A percentile compares a stretch with the other conserved stretches of the same genome.
Conservation (phyloP, 345 rosid genomes). For the Iberis pinnata region DNA sequence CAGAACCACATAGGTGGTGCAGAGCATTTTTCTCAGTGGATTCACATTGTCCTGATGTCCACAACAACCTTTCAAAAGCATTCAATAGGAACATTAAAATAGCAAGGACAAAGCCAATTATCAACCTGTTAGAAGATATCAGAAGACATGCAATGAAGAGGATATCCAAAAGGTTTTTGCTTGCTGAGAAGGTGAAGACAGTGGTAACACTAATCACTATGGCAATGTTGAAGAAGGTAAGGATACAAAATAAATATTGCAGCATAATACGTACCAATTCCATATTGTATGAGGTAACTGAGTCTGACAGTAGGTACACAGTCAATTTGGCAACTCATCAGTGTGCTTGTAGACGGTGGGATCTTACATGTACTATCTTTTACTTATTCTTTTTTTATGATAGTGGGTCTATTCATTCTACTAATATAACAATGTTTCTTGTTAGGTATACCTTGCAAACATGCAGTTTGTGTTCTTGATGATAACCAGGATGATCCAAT, state of each 20-base stretch:
- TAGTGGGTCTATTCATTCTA: too few species aligned
- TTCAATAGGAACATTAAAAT: not conserved
- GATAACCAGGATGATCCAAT: not conserved
- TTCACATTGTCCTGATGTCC: not conserved
- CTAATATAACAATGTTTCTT: too few species aligned
- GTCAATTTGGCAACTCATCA: not conserved
- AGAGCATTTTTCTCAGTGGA: not conserved
- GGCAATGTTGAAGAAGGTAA: not conserved
- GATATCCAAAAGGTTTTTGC: not conserved
- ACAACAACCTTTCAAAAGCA: not conserved
- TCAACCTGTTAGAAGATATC: not conserved
- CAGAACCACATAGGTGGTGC: not conserved
- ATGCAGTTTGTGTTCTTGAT: not conserved
- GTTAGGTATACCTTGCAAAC: not conserved
- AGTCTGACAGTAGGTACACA: not conserved
- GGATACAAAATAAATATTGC: not conserved
- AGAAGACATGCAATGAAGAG: not conserved
- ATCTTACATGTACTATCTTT: not conserved
- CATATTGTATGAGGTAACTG: not conserved
- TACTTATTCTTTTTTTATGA: too few species aligned
- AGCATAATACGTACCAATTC: not conserved
- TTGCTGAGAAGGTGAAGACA: not conserved
- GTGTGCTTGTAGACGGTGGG: not conserved
- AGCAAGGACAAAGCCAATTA: not conserved
- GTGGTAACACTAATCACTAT: not conserved